phyloP scores from a whole-genome alignment of 2,329 filamentous ascomycete genomes.

The Phyllosticta citribraziliensis region DNA sequence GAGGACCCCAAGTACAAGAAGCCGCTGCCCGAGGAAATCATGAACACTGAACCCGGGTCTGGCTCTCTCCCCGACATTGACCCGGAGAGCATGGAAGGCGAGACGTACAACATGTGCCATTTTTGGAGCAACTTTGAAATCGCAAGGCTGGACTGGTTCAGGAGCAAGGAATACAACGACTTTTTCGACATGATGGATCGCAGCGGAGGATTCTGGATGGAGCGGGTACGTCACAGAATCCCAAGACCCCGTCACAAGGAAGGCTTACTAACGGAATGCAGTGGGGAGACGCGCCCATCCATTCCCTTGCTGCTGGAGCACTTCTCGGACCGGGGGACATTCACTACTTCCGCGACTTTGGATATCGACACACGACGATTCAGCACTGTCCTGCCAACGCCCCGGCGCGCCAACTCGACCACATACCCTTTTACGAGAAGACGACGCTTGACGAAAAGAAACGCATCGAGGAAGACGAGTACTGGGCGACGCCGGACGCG shows the following conservation, averaged over 20 bases:
- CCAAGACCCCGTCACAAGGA: background rate
- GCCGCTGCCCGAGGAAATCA: conserved; percentile 68
- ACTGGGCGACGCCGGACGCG: conserved; percentile 82
- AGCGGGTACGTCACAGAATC: conserved; percentile 56
- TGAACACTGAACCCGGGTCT: conserved; percentile 62
- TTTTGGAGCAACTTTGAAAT: conserved; percentile 99
- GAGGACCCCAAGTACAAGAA: conserved; percentile 58
- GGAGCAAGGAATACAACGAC: conserved; percentile 93
- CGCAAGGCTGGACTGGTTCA: conserved; percentile 86
- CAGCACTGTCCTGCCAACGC: conserved; percentile 97
- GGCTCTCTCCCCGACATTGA: conserved; percentile 72
- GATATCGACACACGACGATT: conserved; percentile 96
- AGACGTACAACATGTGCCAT: conserved; percentile 99
- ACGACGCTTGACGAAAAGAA: conserved; percentile 75
- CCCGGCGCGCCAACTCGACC: conserved; percentile 72
- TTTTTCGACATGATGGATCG: conserved; percentile 99
- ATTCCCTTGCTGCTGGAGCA: conserved; percentile 88
- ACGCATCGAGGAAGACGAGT: conserved; percentile 84
- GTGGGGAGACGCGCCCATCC: conserved; percentile 98
- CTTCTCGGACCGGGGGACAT: conserved; percentile 75
- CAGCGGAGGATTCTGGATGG: conserved; percentile 98
- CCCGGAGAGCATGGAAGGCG: conserved; percentile 88
- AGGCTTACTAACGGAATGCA: conserved; percentile 36
- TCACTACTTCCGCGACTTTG: conserved; percentile 98
- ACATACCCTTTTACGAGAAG: conserved; percentile 70